These are phyloP conservation scores for Globisporangium radiosum DNA, from an alignment of 352 stramenopile genomes.

Conservation along the genomic window DNA sequence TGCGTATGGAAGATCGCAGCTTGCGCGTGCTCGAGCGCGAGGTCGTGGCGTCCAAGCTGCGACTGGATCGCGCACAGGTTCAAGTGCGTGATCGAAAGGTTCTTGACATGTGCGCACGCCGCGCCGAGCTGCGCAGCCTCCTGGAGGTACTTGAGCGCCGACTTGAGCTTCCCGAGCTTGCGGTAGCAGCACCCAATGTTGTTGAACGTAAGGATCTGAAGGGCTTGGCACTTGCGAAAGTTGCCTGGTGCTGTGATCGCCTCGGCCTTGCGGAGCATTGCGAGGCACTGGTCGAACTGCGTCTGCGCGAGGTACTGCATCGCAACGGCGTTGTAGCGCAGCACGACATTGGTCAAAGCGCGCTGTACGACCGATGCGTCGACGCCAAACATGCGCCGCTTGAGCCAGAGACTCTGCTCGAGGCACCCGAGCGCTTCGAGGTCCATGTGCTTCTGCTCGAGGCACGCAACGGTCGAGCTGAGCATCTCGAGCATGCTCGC, in stretches of 20 bases:
- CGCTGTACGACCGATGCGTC: conserved; percentile 47
- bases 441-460: conserved; percentile 73
- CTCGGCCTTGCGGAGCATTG: conserved; percentile 67
- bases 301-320: conserved; percentile 54
- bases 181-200: conserved; percentile 81
- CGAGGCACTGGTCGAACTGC: conserved; percentile 61
- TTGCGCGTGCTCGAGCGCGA: conserved; percentile 67
- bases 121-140: conserved; percentile 62
- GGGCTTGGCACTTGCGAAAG: conserved; percentile 53
- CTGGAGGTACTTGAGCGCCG: conserved; percentile 67
- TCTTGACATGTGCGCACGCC: conserved; percentile 46
- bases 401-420: conserved; percentile 70
- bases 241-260: conserved; percentile 59
- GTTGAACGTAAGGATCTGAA: conserved; percentile 80
- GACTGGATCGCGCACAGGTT: conserved; percentile 81
- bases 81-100: conserved; percentile 74
- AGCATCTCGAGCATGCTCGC: conserved; percentile 67
- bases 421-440: conserved; percentile 65
- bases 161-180: conserved; percentile 67
- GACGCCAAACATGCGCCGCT: conserved; percentile 69
- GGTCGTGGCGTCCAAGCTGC: conserved; percentile 60
- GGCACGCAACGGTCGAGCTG: conserved; percentile 50
- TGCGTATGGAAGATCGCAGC: conserved; percentile 78
- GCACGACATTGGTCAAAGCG: conserved; percentile 53
- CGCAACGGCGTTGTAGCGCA: conserved; percentile 72